phyloP scores from a whole-genome alignment of 345 rosid species.

The Murraya paniculata region DNA sequence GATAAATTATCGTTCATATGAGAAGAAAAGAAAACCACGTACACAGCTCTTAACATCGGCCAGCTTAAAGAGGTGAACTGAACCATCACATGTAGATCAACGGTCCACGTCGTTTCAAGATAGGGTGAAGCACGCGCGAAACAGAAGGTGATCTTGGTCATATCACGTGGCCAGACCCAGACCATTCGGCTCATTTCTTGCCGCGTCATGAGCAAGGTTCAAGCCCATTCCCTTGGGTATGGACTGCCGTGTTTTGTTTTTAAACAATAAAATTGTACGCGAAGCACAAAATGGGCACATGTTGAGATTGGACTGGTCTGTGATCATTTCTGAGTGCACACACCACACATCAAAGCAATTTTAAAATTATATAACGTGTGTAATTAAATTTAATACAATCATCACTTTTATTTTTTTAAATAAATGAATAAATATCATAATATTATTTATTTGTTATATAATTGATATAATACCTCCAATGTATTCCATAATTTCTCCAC shows the following conservation, averaged over 20 bases:
- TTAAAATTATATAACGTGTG: no score
- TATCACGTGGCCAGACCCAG: background rate
- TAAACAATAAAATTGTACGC: background rate
- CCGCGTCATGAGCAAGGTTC: background rate
- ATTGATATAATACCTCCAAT: no score
- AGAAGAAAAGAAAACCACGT: background rate
- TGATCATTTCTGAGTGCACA: background rate
- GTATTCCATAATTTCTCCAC: no score
- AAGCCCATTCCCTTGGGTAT: background rate
- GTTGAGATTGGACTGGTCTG: background rate
- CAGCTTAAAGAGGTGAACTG: background rate
- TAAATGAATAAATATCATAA: background rate
- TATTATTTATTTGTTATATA: no score
- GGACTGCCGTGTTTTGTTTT: background rate
- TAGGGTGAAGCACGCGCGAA: background rate
- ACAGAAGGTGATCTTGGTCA: background rate
- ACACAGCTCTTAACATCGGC: background rate
- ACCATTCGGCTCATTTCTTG: background rate
- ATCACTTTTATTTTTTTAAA: background rate
- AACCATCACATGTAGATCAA: background rate
- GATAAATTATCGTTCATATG: no score
- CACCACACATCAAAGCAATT: no score
- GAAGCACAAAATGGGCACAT: background rate
- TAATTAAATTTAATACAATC: no score
- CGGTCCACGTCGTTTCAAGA: conserved; percentile 11